These are phyloP conservation scores for Zymoseptoria crescenta DNA, from an alignment of 2,329 filamentous ascomycete species.

Conservation along the genomic window DNA sequence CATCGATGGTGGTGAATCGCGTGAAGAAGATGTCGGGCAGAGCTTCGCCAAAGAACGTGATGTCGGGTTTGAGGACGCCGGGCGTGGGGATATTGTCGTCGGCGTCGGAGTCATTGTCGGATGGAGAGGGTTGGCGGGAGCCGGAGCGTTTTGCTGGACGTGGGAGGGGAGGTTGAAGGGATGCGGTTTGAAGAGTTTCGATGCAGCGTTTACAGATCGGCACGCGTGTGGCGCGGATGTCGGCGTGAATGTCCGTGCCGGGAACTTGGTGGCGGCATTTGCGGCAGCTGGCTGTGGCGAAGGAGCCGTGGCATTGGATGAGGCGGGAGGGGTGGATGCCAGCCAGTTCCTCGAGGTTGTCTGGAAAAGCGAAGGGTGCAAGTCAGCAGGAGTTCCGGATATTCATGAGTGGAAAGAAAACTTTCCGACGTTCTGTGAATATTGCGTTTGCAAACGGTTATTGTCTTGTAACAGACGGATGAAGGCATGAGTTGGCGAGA, in stretches of 20 bases:
- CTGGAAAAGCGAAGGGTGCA: neutral
- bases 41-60: slow-evolving; percentile 93
- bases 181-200: slow-evolving; percentile 43
- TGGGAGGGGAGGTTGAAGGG: slow-evolving; percentile 33
- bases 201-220: slow-evolving; percentile 70
- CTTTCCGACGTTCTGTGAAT: slow-evolving; percentile 98
- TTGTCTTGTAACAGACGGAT: slow-evolving; percentile 82
- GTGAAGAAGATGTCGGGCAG: slow-evolving; percentile 77
- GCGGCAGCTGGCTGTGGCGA: slow-evolving; percentile 83
- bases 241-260: slow-evolving; percentile 70
- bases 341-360: slow-evolving; percentile 66
- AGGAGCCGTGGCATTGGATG: slow-evolving; percentile 93
- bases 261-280: slow-evolving; percentile 67
- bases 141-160: slow-evolving; percentile 27
- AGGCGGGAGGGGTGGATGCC: slow-evolving; percentile 75
- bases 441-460: slow-evolving; percentile 87
- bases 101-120: slow-evolving; percentile 50
- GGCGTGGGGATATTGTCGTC: slow-evolving; percentile 59
- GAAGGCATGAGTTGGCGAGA: slow-evolving; percentile 89
- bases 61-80: slow-evolving; percentile 91
- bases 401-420: no score
- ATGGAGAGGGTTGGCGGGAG: slow-evolving; percentile 40
- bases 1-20: slow-evolving; percentile 74
- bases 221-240: slow-evolving; percentile 68
- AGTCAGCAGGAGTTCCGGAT: no score